Base-by-base conservation (phyloP, 495 filamentous ascomycete genomes). In the Hypoxylon trugodes region DNA sequence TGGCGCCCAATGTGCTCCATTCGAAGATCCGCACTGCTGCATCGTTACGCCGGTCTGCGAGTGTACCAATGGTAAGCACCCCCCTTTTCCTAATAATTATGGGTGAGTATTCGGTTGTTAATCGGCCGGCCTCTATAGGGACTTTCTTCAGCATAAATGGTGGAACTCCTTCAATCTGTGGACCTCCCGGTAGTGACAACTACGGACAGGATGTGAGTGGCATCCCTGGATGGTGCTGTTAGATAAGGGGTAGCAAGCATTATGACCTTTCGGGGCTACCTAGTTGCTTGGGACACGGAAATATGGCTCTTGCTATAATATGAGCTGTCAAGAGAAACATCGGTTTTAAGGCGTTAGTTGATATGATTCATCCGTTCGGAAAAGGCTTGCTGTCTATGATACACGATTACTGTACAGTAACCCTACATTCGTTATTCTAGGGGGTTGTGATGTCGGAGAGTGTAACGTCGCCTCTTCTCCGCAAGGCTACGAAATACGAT, bases 401-500 rank as follows among this genome's bases (percentile, higher is more conserved):
- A 25, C 26, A 42, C 41, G 21, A 6, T 7, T 26, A 26, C 5
- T 59, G 43, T 55, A 65, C 59, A 62, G 12, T 28, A n/a, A 40
- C 3, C 19, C 3, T 28, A 40, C n/a, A 8, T 13, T 25, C 41
- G 32, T 13, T 21, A 19, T 4, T 35, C n/a, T 38, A 36, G 2
- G 13, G 0, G n/a, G 1, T 43, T 15, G 10, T 8, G 6, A 36
- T 46, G 4, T 6, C 19, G 4, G 13, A 26, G 19, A 74, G 24
- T 1, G 70, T 78, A 2, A 79, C 79, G 3, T 73, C 73, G 2
- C 65, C 61, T 65, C 82, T 88, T 52, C 90, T 84, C 41, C 78
- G 74, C 49, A 95, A 67, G 4, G 88, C 92, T 30, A 98, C 87
- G 65, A 97, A 96, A 68, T 88, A 98, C 1, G 84, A 79, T 74